Evolutionary conservation across 2,329 filamentous ascomycete genomes (phyloP), one percentile per base, ranked within the genome.

Genomic region (Geosmithia morbida): DNA sequence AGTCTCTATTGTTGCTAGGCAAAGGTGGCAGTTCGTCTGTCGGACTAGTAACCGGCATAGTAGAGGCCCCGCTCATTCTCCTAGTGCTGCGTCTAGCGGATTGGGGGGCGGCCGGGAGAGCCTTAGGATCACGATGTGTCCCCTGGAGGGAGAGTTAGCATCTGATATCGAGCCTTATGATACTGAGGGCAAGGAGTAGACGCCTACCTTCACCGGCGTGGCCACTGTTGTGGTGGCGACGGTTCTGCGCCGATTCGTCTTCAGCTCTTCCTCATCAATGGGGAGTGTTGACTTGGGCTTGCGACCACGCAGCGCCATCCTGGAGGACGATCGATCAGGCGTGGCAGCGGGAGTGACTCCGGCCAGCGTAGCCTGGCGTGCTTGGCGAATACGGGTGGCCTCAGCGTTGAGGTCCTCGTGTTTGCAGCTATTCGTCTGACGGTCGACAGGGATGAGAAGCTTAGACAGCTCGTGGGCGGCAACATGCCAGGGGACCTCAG

Each of bases 381-480:
- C 86, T 55, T 75, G 69, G 55, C 83, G 67, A 51, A 71, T 66
- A 54, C 80, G 65, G 47, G 75, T 77, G 19, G 79, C 79, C 57
- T 85, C 81, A 0, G 76, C 76, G 50, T 83, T 83, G 7, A 97
- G 71, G 43, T 96, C 88, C 54, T 94, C 85, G 8, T 81, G 74
- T 30, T 71, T 83, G 62, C 76, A 87, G 64, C 88, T 95, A 46
- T 72, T 73, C 0, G 84, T 88, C 54, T 87, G 79, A 3, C 88
- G 77, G 53, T 83, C 74, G 0, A 70, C 71, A 0, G 90, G 92
- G 48, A 96, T 84, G 19, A 97, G 74, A 4, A 94, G 62, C 59
- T 86, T 88, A 56, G 81, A 85, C 13, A 97, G 67, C 59, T 94
- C 88, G 55, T 87, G 77, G 0, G 86, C 77, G n/a, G 89, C 88